These are phyloP conservation scores for Sutorius eximius DNA, from an alignment of 1,284 basidiomycete genomes.

Conservation along the genomic window DNA sequence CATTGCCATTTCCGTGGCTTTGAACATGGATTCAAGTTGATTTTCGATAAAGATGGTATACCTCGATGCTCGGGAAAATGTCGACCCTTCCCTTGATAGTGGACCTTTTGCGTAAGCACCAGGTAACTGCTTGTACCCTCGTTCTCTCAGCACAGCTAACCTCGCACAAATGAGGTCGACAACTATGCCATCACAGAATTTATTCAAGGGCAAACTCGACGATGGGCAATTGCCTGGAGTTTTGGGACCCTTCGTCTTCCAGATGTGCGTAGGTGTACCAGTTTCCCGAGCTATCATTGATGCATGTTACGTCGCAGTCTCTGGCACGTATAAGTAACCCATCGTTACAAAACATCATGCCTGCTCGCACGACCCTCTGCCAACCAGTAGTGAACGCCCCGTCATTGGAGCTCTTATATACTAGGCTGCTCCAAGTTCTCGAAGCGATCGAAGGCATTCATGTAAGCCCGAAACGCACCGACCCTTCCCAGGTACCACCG, in stretches of 20 bases:
- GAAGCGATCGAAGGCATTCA: constrained; percentile 38
- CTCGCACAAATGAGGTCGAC: constrained; percentile 50
- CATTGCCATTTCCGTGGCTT: not conserved
- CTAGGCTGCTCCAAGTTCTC: constrained; percentile 34
- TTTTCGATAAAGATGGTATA: constrained; percentile 74
- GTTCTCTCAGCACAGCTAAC: not conserved
- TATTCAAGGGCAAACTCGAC: constrained; percentile 79
- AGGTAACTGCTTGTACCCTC: constrained; percentile 40
- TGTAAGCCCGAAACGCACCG: constrained; percentile 8
- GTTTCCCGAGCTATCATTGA: not conserved
- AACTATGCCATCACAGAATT: constrained; percentile 88
- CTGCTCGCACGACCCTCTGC: constrained; percentile 52
- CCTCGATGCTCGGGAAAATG: constrained; percentile 87
- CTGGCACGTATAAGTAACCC: constrained; percentile 51
- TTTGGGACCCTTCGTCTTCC: constrained; percentile 63
- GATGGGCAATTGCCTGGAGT: constrained; percentile 92
- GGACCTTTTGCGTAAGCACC: constrained; percentile 48
- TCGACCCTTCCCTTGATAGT: constrained; percentile 70
- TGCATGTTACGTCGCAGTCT: constrained; percentile 36
- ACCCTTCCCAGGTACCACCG: constrained; percentile 4
- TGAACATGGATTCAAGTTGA: not conserved
- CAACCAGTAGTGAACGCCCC: constrained; percentile 36
- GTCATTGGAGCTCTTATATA: constrained; percentile 17
- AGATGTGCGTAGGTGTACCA: constrained; percentile 58
- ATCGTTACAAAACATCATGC: constrained; percentile 50